A percentile compares a stretch with the other conserved stretches of the same genome.
phyloP scores from a whole-genome alignment of 768 basidiomycete genomes.

The Boletus sp. region DNA sequence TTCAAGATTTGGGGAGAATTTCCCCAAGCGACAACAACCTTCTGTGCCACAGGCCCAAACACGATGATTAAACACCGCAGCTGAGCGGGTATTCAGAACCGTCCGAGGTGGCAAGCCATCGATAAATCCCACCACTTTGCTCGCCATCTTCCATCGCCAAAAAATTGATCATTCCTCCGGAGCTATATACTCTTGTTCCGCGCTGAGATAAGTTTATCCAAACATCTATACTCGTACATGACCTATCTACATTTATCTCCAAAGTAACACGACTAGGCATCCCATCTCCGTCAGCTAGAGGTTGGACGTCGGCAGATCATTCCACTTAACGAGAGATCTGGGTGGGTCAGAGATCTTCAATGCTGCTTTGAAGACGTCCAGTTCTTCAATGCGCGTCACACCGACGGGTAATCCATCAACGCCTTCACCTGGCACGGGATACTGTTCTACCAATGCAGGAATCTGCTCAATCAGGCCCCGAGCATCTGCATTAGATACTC shows the following conservation, averaged over 20 bases:
- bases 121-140: too few species aligned
- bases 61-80: too few species aligned
- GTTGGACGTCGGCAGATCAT: conserved; percentile 61
- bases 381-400: conserved; percentile 63
- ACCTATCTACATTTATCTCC: neutral
- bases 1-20: neutral
- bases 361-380: conserved; percentile 60
- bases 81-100: too few species aligned
- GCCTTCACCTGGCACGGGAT: conserved; percentile 54
- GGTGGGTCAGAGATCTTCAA: conserved; percentile 54
- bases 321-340: conserved; percentile 70
- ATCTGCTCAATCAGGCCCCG: conserved; percentile 51
- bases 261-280: neutral
- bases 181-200: neutral
- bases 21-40: too few species aligned
- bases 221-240: neutral
- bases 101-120: too few species aligned
- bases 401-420: conserved; percentile 42
- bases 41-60: too few species aligned
- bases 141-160: too few species aligned
- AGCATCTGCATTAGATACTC: conserved; percentile 40
- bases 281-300: conserved; percentile 36
- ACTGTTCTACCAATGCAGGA: conserved; percentile 50
- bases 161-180: too few species aligned
- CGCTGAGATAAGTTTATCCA: neutral